phyloP scores from a whole-genome alignment of 331 rosid genomes.

The Malus hybrid region DNA sequence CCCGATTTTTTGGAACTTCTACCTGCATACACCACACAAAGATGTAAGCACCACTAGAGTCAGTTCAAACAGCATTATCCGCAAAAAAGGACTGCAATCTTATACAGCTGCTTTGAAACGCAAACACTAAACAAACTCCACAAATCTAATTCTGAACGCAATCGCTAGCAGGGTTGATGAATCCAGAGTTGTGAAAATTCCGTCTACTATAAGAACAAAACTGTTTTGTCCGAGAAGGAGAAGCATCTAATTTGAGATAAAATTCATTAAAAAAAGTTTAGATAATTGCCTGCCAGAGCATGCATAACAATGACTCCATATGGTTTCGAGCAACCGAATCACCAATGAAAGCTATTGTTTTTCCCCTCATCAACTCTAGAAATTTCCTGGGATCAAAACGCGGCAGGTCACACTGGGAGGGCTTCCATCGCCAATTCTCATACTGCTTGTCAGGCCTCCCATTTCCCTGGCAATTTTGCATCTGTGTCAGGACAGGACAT shows the following conservation, averaged over 20 bases:
- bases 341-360: constrained; percentile 90
- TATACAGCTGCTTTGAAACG: background rate
- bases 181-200: background rate
- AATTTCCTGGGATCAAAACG: constrained; percentile 74
- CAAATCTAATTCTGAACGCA: background rate
- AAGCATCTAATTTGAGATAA: background rate
- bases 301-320: constrained; percentile 90
- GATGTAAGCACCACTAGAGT: background rate
- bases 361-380: constrained; percentile 89
- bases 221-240: no score
- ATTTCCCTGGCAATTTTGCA: constrained; percentile 98
- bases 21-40: constrained; percentile 42
- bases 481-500: constrained; percentile 90
- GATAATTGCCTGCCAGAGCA: constrained; percentile 83
- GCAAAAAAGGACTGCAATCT: background rate
- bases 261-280: background rate
- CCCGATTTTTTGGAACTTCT: constrained; percentile 82
- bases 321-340: constrained; percentile 98
- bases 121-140: no score
- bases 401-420: constrained; percentile 81
- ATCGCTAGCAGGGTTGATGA: background rate
- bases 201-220: background rate
- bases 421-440: constrained; percentile 96
- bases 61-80: background rate
- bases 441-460: constrained; percentile 97